Percentiles rank a stretch among this genome's conserved stretches.
These are phyloP conservation scores for Russula abietina DNA, from an alignment of 768 basidiomycete species.

Conservation along the genomic window DNA sequence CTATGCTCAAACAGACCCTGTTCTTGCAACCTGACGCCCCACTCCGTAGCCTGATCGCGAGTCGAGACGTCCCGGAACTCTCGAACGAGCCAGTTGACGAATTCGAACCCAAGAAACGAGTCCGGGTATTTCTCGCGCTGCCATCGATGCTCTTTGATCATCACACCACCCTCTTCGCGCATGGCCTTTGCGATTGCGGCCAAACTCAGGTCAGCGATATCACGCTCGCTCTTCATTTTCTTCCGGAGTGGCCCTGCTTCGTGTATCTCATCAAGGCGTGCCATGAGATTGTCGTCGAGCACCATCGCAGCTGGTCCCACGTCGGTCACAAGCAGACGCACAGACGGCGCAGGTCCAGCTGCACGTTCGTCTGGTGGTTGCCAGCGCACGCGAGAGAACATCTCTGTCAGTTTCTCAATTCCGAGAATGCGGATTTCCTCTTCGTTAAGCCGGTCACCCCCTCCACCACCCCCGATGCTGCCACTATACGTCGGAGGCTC, in stretches of 20 bases:
- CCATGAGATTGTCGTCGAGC: slow-evolving; percentile 70
- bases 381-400: slow-evolving; percentile 83
- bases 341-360: slow-evolving; percentile 45
- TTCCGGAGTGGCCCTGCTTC: slow-evolving; percentile 67
- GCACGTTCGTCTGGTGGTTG: slow-evolving; percentile 50
- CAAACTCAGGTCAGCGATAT: slow-evolving; percentile 61
- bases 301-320: slow-evolving; percentile 76
- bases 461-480: slow-evolving; percentile 43
- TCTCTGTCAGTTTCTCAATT: slow-evolving; percentile 85
- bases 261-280: slow-evolving; percentile 76
- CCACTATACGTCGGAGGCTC: slow-evolving; percentile 48
- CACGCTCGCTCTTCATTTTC: slow-evolving; percentile 74
- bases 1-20: slow-evolving; percentile 86
- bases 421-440: slow-evolving; percentile 86
- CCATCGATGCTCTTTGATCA: slow-evolving; percentile 83
- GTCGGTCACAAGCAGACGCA: slow-evolving; percentile 79
- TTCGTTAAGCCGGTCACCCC: slow-evolving; percentile 70
- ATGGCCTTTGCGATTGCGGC: slow-evolving; percentile 71
- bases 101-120: slow-evolving; percentile 83
- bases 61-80: slow-evolving; percentile 87
- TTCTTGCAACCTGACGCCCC: slow-evolving; percentile 69
- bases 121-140: slow-evolving; percentile 67
- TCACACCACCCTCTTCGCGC: slow-evolving; percentile 77
- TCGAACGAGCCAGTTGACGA: slow-evolving; percentile 88
- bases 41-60: slow-evolving; percentile 71